Conservation (phyloP, 768 basidiomycete genomes). For the Termitomyces sp. region DNA sequence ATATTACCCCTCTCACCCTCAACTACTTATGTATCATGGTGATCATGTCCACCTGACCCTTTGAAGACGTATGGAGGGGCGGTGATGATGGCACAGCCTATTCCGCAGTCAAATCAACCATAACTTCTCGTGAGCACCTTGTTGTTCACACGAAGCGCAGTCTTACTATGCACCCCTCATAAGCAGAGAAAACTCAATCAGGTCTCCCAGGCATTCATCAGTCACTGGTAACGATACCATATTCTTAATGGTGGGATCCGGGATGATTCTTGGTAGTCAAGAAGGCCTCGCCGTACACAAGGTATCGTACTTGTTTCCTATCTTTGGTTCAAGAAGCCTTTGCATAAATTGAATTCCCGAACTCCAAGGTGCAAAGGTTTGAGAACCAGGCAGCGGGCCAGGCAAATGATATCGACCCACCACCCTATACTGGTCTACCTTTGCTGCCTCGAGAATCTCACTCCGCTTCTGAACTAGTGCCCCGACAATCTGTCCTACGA, state of each 20-base stretch:
- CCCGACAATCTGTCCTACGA: neutral
- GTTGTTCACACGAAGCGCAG: too few species aligned
- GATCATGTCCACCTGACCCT: too few species aligned
- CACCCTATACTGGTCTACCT: conserved; percentile 5
- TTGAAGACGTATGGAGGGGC: too few species aligned
- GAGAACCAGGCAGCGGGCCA: neutral
- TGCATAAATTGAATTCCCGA: neutral
- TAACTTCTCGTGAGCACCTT: too few species aligned
- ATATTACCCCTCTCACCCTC: too few species aligned
- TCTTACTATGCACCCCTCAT: too few species aligned
- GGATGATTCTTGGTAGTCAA: conserved; percentile 8
- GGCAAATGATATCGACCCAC: conserved; percentile 2
- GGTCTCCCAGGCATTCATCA: neutral
- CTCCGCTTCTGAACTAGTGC: neutral
- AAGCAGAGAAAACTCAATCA: too few species aligned
- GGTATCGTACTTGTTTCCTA: neutral
- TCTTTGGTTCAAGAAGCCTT: neutral
- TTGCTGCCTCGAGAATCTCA: neutral
- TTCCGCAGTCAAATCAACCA: too few species aligned
- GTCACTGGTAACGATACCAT: neutral
- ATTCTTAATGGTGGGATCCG: neutral
- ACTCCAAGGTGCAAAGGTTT: neutral
- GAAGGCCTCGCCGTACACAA: neutral
- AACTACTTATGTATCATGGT: too few species aligned
- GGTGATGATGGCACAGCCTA: too few species aligned